Conservation (phyloP, 1,139 yeast species). For the Nakaseomyces bracarensis region DNA sequence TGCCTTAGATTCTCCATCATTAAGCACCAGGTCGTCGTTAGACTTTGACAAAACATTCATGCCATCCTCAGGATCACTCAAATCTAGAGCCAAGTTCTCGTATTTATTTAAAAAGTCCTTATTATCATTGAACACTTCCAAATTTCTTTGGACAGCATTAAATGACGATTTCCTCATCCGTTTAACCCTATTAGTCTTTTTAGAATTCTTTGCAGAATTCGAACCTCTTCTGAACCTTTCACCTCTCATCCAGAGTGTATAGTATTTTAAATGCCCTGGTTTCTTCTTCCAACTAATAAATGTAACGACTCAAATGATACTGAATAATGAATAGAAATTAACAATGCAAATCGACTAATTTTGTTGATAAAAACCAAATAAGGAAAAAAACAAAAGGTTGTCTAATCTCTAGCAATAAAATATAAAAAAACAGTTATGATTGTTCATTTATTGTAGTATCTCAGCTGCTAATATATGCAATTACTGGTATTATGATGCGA, state of each 20-base stretch:
- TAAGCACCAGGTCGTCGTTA: conserved; percentile 1
- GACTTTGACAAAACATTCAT: conserved; percentile 9
- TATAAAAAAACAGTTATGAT: too few relatives aligned
- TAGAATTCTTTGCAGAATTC: conserved; percentile 6
- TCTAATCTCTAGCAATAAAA: too few relatives aligned
- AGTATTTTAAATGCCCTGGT: background rate
- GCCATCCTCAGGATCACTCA: conserved; percentile 14
- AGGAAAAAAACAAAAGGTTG: too few relatives aligned
- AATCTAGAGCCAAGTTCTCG: conserved; percentile 20
- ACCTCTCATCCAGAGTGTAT: background rate
- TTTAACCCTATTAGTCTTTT: conserved; percentile 2
- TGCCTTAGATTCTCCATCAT: conserved; percentile 12
- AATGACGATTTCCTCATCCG: conserved; percentile 30
- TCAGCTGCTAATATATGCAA: background rate
- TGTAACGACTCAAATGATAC: too few relatives aligned
- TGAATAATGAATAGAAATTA: background rate
- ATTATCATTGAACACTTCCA: conserved; percentile 25
- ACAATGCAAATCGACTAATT: background rate
- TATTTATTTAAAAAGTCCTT: conserved; percentile 26
- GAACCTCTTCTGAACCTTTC: conserved; percentile 5
- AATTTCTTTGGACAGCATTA: conserved; percentile 23
- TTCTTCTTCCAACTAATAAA: too few relatives aligned
- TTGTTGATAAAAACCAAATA: too few relatives aligned
- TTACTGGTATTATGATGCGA: background rate
- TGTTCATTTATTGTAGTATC: background rate